A percentile compares a stretch with the other conserved stretches of the same genome.
Evolutionary conservation across 2,329 filamentous ascomycete genomes (phyloP).

Genomic region (Exophiala sp.): DNA sequence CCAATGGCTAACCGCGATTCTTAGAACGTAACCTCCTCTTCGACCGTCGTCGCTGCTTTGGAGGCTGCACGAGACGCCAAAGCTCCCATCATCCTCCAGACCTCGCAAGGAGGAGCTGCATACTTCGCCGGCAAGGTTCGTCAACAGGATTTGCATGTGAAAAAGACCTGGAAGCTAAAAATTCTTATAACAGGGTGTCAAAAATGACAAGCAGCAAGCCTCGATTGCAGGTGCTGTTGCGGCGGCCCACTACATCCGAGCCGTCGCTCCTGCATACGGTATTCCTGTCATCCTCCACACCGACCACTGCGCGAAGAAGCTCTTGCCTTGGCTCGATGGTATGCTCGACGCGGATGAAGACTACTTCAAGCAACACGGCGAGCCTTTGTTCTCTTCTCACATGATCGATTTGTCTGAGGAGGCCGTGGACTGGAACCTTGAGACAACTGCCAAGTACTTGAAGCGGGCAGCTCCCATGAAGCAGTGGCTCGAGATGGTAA

Average conservation of each 20-base stretch:
- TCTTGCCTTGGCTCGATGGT: conserved; percentile 94
- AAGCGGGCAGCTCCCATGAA: conserved; percentile 94
- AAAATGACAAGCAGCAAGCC: conserved; percentile 78
- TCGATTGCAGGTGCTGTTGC: conserved; percentile 86
- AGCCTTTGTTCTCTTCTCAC: conserved; percentile 92
- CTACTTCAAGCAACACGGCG: conserved; percentile 89
- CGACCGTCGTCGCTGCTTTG: conserved; percentile 77
- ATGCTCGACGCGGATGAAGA: conserved; percentile 92
- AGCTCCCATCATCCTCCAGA: conserved; percentile 87
- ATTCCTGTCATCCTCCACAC: conserved; percentile 92
- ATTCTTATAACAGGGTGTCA: conserved; percentile 56
- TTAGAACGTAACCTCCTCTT: conserved; percentile 88
- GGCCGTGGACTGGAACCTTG: conserved; percentile 81
- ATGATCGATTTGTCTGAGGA: conserved; percentile 99
- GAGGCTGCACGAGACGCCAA: conserved; percentile 93
- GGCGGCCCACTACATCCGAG: conserved; percentile 88
- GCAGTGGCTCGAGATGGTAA: conserved; percentile 98
- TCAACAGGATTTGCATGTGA: conserved; percentile 1
- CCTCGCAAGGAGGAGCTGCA: conserved; percentile 88
- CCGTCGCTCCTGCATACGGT: conserved; percentile 80
- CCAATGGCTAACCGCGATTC: conserved; percentile 6
- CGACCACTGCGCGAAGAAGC: conserved; percentile 99
- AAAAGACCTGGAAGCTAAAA: conserved; percentile 4
- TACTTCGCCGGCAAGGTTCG: conserved; percentile 83
- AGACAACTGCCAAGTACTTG: conserved; percentile 88